Percentiles rank a stretch among this genome's conserved stretches.
Conservation (phyloP, 139 green algal species). For the Medakamo hakoo region DNA sequence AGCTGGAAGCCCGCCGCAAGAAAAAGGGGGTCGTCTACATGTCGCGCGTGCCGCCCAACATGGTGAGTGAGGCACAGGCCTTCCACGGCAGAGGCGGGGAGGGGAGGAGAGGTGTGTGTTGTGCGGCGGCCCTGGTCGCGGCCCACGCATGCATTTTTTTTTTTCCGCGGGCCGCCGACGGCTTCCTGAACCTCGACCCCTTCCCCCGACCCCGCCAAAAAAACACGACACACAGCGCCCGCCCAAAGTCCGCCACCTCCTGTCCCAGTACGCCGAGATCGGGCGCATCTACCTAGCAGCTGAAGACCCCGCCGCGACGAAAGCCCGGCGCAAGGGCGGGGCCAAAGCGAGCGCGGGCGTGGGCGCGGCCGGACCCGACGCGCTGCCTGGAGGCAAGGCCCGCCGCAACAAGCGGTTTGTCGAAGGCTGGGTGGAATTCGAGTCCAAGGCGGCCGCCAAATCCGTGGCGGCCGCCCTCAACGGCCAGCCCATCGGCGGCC, state of each 20-base stretch:
- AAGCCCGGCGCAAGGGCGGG: background rate
- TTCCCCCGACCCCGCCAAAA: background rate
- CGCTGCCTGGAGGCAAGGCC: too few relatives aligned
- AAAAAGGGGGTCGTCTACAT: background rate
- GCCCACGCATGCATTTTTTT: background rate
- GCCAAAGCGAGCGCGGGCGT: background rate
- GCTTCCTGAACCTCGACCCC: background rate
- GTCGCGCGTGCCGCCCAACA: background rate
- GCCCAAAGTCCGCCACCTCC: background rate
- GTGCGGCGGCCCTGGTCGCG: too few relatives aligned
- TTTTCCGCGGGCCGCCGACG: too few relatives aligned
- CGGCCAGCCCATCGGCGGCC: background rate
- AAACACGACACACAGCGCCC: too few relatives aligned
- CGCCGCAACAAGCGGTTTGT: background rate
- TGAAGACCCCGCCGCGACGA: background rate
- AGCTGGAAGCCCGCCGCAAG: too few relatives aligned
- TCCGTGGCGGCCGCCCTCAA: background rate
- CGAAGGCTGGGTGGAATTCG: background rate
- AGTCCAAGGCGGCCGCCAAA: background rate
- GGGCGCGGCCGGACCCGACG: too few relatives aligned
- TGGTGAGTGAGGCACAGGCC: background rate
- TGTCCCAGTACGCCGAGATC: background rate
- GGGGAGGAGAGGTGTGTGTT: too few relatives aligned
- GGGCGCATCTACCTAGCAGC: background rate
- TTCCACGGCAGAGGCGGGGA: background rate